Base-by-base conservation (phyloP, 345 rosid genomes). In the Corymbia maculata region DNA sequence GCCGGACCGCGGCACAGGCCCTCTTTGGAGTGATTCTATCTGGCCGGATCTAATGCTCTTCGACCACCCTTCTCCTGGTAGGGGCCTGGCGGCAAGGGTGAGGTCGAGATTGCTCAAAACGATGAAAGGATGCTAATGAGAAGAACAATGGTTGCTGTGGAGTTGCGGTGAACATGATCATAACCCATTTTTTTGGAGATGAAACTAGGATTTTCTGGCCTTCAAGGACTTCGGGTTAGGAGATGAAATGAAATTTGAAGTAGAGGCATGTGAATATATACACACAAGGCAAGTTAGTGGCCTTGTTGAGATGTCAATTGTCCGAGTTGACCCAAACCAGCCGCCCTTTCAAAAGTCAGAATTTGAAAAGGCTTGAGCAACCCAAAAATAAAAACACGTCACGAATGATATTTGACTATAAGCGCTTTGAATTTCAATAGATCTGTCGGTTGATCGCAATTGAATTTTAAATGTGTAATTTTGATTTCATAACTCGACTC, bases 1-100 rank as follows among this genome's bases (percentile, higher is more conserved):
- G 2, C 85, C 45, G 0, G 91, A 87, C 0, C 93, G 89, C 6
- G 95, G 91, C 86, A 92, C 94, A 2, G 90, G 88, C 28, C 93
- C 94, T 86, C 90, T 90, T 16, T 55, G 89, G 6, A 93, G 93
- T n/a, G 92, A 89, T 85, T 24, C 47, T 47, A 57, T 85, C 15
- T 11, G 82, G 75, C 75, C 1, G 15, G n/a, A 13, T 8, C 82
- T 19, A 19, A 42, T 75, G 82, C 1, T 42, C 82, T 42, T 42
- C 1, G 10, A 19, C 53, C 89, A 6, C 52, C 66, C 53, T 75
- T 75, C 82, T 75, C 36, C 82, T 0, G 15, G 61, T 14, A 92
- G 86, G 22, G 88, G 92, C 88, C 96, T 92, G 19, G 52, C 61
- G 17, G 91, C 94, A 13, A 75, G 49, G 82, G 82, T 5, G 28